Evolutionary conservation across 1,284 basidiomycete species (phyloP).

Genomic region (Athelia psychrophila): DNA sequence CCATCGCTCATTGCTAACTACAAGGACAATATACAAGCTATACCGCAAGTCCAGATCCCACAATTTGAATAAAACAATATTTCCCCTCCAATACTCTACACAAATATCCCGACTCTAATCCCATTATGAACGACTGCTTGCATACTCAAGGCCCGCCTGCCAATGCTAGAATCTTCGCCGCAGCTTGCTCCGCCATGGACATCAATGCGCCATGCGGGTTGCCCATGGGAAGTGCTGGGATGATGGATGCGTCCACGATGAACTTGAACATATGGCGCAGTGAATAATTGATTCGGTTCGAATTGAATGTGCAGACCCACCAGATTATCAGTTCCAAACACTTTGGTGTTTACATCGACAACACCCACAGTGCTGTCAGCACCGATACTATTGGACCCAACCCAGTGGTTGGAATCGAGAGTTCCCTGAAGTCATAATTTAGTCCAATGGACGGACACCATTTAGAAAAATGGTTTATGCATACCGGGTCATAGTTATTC

Average conservation of each 20-base stretch:
- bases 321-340: constrained; percentile 56
- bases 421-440: constrained; percentile 10
- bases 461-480: constrained; percentile 9
- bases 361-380: constrained; percentile 35
- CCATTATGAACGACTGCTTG: no score
- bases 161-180: constrained; percentile 22
- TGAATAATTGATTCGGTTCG: no score
- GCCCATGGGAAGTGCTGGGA: constrained; percentile 12
- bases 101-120: no score
- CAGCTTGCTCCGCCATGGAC: constrained; percentile 22
- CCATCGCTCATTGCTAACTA: no score
- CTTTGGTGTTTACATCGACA: constrained; percentile 56
- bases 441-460: neutral
- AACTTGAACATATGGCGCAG: neutral
- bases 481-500: constrained; percentile 43
- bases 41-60: no score
- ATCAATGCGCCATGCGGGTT: constrained; percentile 25
- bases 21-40: no score
- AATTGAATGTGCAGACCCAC: neutral
- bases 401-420: constrained; percentile 59
- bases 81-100: no score
- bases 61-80: no score
- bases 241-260: neutral
- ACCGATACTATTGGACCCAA: constrained; percentile 50
- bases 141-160: constrained; percentile 17